Percentiles rank a stretch among this genome's conserved stretches.
Conservation (phyloP, 257 asterid genomes). For the Forsythia viridissima region DNA sequence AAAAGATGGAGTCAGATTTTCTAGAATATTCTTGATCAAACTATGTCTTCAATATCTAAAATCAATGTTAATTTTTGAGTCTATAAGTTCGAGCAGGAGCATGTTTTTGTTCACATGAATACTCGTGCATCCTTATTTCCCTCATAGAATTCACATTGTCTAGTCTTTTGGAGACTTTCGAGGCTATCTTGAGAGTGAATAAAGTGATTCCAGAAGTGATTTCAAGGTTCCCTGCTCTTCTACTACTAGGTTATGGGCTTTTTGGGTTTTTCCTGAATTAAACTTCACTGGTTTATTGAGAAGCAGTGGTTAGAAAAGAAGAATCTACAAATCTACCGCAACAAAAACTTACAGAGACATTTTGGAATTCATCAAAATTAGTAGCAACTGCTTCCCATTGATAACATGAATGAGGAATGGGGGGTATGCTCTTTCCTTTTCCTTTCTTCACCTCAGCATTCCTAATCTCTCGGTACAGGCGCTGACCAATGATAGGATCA, state of each 20-base stretch:
- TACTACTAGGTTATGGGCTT: not conserved
- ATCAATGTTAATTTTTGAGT: not conserved
- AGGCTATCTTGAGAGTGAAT: not conserved
- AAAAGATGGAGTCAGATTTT: not conserved
- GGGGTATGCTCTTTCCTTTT: conserved; percentile 73
- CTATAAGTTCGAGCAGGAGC: not conserved
- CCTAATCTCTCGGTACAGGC: conserved; percentile 83
- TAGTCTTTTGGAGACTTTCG: not conserved
- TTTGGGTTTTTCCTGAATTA: not conserved
- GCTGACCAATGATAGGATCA: conserved; percentile 85
- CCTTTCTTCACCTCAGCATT: conserved; percentile 88
- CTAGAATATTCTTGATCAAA: not conserved
- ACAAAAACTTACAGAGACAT: conserved; percentile 80
- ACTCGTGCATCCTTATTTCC: not conserved
- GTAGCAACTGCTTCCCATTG: conserved; percentile 97
- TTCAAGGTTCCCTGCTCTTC: not conserved
- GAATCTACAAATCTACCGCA: conserved; percentile 1
- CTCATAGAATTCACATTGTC: not conserved
- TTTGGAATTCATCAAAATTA: conserved; percentile 81
- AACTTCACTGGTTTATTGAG: not conserved
- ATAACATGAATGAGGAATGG: conserved; percentile 79
- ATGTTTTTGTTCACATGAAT: not conserved
- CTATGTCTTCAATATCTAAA: not conserved
- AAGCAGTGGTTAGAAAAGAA: not conserved
- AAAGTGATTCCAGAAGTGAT: not conserved